These are phyloP conservation scores for Diaporthe velutina DNA, from an alignment of 2,329 filamentous ascomycete genomes.

Conservation along the genomic window DNA sequence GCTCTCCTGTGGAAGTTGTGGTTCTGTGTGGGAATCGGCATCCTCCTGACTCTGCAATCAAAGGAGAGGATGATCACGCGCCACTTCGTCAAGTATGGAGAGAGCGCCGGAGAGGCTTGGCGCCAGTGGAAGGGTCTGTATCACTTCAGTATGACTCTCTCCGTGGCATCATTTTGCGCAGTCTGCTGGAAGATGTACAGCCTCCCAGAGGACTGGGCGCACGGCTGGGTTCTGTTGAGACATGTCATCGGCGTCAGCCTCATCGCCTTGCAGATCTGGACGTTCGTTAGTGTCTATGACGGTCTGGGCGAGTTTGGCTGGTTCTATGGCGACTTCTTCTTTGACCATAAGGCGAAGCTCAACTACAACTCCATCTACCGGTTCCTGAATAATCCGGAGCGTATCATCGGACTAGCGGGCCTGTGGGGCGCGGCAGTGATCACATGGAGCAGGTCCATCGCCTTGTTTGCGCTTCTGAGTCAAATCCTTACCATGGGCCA, in stretches of 20 bases:
- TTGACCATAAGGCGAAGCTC: slow-evolving; percentile 87
- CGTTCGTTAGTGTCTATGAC: slow-evolving; percentile 91
- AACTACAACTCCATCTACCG: slow-evolving; percentile 98
- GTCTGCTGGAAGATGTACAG: slow-evolving; percentile 98
- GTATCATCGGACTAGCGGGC: slow-evolving; percentile 92
- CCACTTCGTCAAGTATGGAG: slow-evolving; percentile 97
- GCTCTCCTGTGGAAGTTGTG: slow-evolving; percentile 88
- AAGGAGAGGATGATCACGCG: slow-evolving; percentile 94
- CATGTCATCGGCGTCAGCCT: slow-evolving; percentile 87
- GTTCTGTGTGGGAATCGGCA: slow-evolving; percentile 90
- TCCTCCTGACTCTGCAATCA: slow-evolving; percentile 88
- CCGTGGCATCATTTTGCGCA: slow-evolving; percentile 88
- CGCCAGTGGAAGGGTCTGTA: slow-evolving; percentile 98
- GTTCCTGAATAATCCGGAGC: slow-evolving; percentile 97
- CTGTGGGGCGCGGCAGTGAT: slow-evolving; percentile 96
- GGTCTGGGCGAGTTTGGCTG: slow-evolving; percentile 97
- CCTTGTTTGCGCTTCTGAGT: slow-evolving; percentile 86
- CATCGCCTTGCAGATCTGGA: slow-evolving; percentile 92
- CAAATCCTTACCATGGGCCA: slow-evolving; percentile 89
- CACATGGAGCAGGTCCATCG: slow-evolving; percentile 88
- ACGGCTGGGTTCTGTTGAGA: slow-evolving; percentile 86
- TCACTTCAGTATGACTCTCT: slow-evolving; percentile 91
- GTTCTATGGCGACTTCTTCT: slow-evolving; percentile 99
- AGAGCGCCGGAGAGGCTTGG: slow-evolving; percentile 92
- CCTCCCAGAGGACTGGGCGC: slow-evolving; percentile 86